A percentile compares a stretch with the other conserved stretches of the same genome.
phyloP scores from a whole-genome alignment of 164 flowering plant genomes.

The Dillenia suffruticosa region DNA sequence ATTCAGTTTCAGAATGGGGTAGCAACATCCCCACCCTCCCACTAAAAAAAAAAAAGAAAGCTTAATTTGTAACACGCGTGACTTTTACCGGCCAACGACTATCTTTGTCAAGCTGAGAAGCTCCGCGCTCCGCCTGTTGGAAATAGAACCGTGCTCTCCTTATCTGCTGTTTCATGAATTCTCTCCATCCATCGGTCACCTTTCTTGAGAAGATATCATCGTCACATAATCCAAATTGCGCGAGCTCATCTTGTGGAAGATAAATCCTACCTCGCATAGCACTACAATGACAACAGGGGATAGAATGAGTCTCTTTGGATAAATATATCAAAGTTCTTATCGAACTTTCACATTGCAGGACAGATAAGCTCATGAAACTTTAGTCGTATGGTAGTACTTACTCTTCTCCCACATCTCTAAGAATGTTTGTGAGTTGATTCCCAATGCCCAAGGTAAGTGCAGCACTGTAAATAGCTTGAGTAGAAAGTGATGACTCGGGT shows the following conservation, averaged over 20 bases:
- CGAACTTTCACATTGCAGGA: neutral
- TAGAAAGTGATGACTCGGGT: conserved; percentile 36
- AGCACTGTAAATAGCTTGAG: conserved; percentile 44
- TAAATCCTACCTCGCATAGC: conserved; percentile 73
- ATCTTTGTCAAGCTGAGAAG: conserved; percentile 55
- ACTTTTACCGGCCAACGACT: conserved; percentile 73
- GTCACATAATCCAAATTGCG: conserved; percentile 56
- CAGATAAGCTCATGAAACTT: too few relatives aligned
- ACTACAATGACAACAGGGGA: conserved; percentile 24
- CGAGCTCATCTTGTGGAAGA: conserved; percentile 86
- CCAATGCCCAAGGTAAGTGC: conserved; percentile 67
- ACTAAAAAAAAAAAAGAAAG: too few relatives aligned
- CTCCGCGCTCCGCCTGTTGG: conserved; percentile 62
- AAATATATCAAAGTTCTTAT: too few relatives aligned
- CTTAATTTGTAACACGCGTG: too few relatives aligned
- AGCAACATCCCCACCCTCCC: too few relatives aligned
- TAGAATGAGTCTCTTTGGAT: too few relatives aligned
- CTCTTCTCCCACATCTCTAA: conserved; percentile 89
- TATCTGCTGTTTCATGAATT: conserved; percentile 78
- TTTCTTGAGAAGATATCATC: conserved; percentile 54
- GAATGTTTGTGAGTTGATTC: conserved; percentile 80
- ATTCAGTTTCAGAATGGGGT: too few relatives aligned
- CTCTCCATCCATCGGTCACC: conserved; percentile 56
- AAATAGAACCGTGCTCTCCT: conserved; percentile 62
- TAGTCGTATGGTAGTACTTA: conserved; percentile 21